phyloP scores from a whole-genome alignment of 176 grass and related monocot genomes.

The Paspalum notatum region DNA sequence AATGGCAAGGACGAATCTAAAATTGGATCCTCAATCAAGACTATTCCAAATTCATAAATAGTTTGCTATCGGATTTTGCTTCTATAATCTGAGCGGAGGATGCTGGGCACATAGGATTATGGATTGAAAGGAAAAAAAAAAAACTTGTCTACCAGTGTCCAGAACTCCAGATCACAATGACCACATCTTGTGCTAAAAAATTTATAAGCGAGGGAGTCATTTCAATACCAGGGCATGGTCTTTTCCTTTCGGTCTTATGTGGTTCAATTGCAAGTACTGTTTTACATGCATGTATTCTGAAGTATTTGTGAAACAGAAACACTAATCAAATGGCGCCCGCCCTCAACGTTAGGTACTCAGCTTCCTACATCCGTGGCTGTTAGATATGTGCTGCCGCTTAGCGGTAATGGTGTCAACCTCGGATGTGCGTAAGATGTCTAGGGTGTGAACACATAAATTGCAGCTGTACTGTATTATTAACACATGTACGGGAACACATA shows the following conservation, averaged over 20 bases:
- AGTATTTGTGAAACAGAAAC: no score
- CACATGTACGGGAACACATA: no score
- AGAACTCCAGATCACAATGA: neutral
- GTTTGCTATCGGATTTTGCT: neutral
- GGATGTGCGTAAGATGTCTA: no score
- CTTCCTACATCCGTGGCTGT: no score
- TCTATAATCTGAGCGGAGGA: conserved; percentile 1
- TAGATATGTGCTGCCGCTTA: no score
- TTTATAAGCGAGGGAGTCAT: neutral
- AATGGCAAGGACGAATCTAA: conserved; percentile 25
- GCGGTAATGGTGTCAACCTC: no score
- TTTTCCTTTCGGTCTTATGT: neutral
- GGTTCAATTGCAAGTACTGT: no score
- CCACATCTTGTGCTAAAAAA: neutral
- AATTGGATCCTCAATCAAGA: conserved; percentile 34
- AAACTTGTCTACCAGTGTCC: neutral
- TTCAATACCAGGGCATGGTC: conserved; percentile 11
- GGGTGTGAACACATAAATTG: no score
- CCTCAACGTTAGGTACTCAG: no score
- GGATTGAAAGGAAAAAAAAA: neutral
- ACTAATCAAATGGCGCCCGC: no score
- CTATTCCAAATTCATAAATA: conserved; percentile 42
- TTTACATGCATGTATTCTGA: no score
- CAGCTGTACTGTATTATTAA: no score
- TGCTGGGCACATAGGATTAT: neutral